phyloP scores from a whole-genome alignment of 192 early-diverging fungal genomes.

The Pilaira anomala region DNA sequence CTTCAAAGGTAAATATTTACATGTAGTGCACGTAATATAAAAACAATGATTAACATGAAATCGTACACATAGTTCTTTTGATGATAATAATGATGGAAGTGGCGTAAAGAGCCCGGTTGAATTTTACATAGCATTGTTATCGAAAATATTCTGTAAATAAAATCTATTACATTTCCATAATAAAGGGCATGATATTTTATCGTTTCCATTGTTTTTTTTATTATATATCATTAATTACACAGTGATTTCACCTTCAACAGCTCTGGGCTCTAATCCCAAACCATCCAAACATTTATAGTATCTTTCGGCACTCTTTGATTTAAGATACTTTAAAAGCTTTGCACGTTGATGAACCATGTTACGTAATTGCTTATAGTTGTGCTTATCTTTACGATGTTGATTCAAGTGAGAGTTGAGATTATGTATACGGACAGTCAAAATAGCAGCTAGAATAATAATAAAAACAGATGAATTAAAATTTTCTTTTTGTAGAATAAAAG shows the following conservation, averaged over 20 bases:
- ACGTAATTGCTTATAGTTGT: conserved; percentile 82
- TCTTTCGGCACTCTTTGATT: conserved; percentile 62
- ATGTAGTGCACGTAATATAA: no score
- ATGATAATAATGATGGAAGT: no score
- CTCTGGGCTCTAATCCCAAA: conserved; percentile 67
- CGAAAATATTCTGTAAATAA: no score
- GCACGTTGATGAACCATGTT: conserved; percentile 78
- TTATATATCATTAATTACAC: conserved; percentile 35
- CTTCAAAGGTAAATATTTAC: no score
- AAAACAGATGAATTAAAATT: background rate
- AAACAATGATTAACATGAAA: no score
- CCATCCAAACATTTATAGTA: conserved; percentile 68
- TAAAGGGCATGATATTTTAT: no score
- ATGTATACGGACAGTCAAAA: conserved; percentile 87
- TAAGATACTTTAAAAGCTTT: conserved; percentile 86
- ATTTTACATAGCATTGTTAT: no score
- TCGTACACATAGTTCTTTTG: no score
- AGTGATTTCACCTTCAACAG: conserved; percentile 60
- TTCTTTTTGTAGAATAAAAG: background rate
- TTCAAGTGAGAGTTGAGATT: conserved; percentile 80
- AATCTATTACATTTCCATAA: no score
- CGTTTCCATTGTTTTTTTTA: background rate
- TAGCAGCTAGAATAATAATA: conserved; percentile 61
- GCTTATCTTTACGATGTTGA: conserved; percentile 82
- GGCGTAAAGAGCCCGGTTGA: no score